phyloP scores from a whole-genome alignment of 768 basidiomycete species.

The Serendipita sp. region DNA sequence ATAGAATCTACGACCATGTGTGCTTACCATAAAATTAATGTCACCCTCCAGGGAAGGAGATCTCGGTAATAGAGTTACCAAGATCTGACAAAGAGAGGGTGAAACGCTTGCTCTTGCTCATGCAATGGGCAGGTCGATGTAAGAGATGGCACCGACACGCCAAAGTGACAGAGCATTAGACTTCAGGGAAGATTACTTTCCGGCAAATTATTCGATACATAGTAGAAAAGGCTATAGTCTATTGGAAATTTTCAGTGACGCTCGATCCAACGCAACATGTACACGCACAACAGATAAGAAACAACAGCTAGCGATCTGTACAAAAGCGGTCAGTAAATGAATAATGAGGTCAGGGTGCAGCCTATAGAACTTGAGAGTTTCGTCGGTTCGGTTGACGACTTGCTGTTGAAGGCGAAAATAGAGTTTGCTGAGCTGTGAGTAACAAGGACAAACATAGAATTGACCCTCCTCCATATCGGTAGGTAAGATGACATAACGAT shows the following conservation, averaged over 20 bases:
- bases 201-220: constrained; percentile 8
- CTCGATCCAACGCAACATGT: constrained; percentile 23
- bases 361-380: constrained; percentile 91
- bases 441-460: constrained; percentile 11
- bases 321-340: constrained; percentile 3
- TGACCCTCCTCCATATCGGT: constrained; percentile 91
- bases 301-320: constrained; percentile 24
- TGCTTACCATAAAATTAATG: no score
- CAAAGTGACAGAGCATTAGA: constrained; percentile 63
- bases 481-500: constrained; percentile 92
- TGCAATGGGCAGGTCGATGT: constrained; percentile 5
- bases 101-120: background rate
- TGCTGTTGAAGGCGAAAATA: constrained; percentile 38
- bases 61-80: no score
- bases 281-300: constrained; percentile 9
- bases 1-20: no score
- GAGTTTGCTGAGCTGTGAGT: constrained; percentile 20
- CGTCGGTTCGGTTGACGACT: constrained; percentile 91
- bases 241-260: constrained; percentile 10
- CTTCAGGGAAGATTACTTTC: background rate
- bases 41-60: no score
- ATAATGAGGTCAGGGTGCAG: background rate
- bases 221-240: constrained; percentile 11
- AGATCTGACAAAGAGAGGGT: background rate
- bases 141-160: constrained; percentile 37